Evolutionary conservation across 345 rosid species (phyloP), one percentile per base, ranked within the genome.

Genomic region (Eucalyptus marginata): DNA sequence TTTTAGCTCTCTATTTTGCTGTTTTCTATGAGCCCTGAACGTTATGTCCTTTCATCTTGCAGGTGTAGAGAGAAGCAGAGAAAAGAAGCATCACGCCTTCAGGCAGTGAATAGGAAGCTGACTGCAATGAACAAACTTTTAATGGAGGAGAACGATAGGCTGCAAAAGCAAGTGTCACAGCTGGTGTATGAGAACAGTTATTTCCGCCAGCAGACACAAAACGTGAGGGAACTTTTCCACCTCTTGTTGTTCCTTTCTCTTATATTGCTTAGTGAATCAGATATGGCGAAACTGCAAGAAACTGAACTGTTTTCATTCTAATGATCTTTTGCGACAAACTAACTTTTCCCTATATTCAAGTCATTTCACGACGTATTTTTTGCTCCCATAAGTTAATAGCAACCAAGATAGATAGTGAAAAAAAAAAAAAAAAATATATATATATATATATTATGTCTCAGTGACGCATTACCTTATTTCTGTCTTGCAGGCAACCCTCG

Each of bases 61-160:
- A 96, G 97, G 89, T 96, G 97, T 71, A 91, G 97, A 91, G 97
- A 96, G 90, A 96, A 96, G 89, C 97, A 96, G 92, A 87, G 97
- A 88, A 96, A 95, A 90, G 97, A 96, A 91, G 92, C 97, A 3
- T 95, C 96, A 8, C 95, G 97, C 62, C 96, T 95, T 68, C 97
- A 96, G 80, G 96, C 95, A 49, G 96, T 96, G 92, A 96, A 96
- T 33, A 93, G 97, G 90, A 96, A 96, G 93, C 92, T 96, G 89
- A 95, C 95, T 11, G 97, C 97, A 13, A 96, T 96, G 97, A 96
- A 96, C 90, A 96, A 96, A 93, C 95, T 96, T 88, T 93, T 96
- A 44, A 96, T 96, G 97, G 97, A 96, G 92, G 97, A 96, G 90
- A 96, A 96, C 36, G 97, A 96, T 89, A 91, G 97, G 92, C 89